Evolutionary conservation across 495 filamentous ascomycete genomes (phyloP).

Genomic region (Aspergillus funiculosus): DNA sequence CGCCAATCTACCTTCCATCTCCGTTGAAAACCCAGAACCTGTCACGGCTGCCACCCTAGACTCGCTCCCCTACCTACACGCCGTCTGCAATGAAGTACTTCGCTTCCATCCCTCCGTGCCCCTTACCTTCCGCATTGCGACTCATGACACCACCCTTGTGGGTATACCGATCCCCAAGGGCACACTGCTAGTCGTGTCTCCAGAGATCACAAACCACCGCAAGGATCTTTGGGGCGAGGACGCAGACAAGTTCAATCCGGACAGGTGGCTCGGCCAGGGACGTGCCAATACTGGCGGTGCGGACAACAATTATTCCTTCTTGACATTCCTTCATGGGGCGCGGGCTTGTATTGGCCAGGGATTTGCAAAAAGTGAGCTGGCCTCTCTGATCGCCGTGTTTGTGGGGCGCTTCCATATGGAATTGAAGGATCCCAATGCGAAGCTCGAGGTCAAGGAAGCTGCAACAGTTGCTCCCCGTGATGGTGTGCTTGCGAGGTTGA

Average conservation of each 20-base stretch:
- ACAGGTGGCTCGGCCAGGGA: slow-evolving; percentile 63
- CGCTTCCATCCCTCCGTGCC: slow-evolving; percentile 56
- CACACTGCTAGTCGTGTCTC: slow-evolving; percentile 45
- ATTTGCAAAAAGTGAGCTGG: slow-evolving; percentile 82
- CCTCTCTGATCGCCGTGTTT: slow-evolving; percentile 68
- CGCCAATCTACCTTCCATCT: slow-evolving; percentile 54
- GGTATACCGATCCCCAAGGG: slow-evolving; percentile 51
- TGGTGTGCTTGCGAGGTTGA: slow-evolving; percentile 58
- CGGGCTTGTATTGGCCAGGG: slow-evolving; percentile 72
- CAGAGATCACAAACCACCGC: slow-evolving; percentile 63
- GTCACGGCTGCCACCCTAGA: slow-evolving; percentile 52
- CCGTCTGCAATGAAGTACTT: slow-evolving; percentile 55
- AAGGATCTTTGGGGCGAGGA: slow-evolving; percentile 76
- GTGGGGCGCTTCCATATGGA: slow-evolving; percentile 66
- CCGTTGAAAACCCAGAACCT: slow-evolving; percentile 30
- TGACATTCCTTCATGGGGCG: slow-evolving; percentile 81
- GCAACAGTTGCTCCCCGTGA: slow-evolving; percentile 59
- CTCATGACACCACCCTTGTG: slow-evolving; percentile 56
- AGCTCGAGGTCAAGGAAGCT: slow-evolving; percentile 52
- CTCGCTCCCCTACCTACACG: slow-evolving; percentile 53
- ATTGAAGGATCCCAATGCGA: slow-evolving; percentile 52
- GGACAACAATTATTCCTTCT: slow-evolving; percentile 62
- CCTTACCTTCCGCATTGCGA: slow-evolving; percentile 57
- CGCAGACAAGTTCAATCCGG: slow-evolving; percentile 72
- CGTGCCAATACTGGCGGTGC: slow-evolving; percentile 48